Base-by-base conservation (phyloP, 306 rosid genomes). In the Sindora glabra region DNA sequence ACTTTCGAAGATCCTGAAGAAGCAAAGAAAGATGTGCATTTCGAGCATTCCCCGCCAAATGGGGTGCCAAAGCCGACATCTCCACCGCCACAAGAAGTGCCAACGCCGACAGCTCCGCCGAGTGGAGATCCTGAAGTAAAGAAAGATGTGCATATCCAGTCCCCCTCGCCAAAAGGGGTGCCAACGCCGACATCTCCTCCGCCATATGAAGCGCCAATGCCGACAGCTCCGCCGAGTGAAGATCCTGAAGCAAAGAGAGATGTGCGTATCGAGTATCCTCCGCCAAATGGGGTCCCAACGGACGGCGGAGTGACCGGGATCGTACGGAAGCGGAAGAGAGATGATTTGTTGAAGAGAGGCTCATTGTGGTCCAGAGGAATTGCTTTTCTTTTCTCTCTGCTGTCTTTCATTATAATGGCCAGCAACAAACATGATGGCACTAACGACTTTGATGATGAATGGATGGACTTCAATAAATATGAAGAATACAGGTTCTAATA, bases 391-490 rank as follows among this genome's bases (percentile, higher is more conserved):
- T 78, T 81, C 50, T 88, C 89, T 51, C 41, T 83, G 15, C 70
- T 88, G 17, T 65, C 85, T n/a, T 76, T 85, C 68, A 17, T 85
- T 3, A 44, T 69, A 69, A 83, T 76, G 92, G 88, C 80, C 40
- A 74, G 72, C 39, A 91, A 91, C 71, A 68, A 78, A 15, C 92
- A 91, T 52, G 95, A n/a, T n/a, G n/a, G n/a, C n/a, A n/a, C n/a
- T n/a, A n/a, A n/a, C n/a, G n/a, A n/a, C n/a, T n/a, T n/a, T n/a
- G n/a, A n/a, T n/a, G n/a, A 84, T 14, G 71, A 78, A 54, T 47
- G 79, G 82, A 76, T 48, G 26, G 30, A 81, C 1, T 91, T 88
- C 39, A 84, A 83, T n/a, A 17, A 48, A 3, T 88, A 74, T 22
- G 89, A 80, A 58, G 97, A 87, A 77, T 84, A 67, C 64, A 82